phyloP scores from a whole-genome alignment of 257 asterid species.

The Pogostemon cablin region DNA sequence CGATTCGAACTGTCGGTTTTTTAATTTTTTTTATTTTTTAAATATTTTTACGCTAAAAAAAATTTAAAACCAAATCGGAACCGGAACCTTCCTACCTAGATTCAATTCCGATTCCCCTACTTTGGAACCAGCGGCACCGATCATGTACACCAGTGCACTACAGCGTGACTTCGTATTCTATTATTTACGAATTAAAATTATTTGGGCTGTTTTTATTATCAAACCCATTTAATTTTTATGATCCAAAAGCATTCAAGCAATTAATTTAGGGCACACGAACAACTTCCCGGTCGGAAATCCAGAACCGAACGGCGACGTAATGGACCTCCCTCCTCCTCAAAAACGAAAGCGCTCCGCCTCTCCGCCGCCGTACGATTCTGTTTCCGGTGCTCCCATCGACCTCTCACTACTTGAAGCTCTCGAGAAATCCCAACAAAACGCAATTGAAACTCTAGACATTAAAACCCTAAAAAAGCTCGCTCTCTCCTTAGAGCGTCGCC shows the following conservation, averaged over 20 bases:
- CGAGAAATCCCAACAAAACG: constrained; percentile 70
- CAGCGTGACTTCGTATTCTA: no score
- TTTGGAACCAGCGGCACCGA: no score
- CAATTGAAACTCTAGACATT: constrained; percentile 80
- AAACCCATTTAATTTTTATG: neutral
- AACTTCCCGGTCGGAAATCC: constrained; percentile 9
- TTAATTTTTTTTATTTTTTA: no score
- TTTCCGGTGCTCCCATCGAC: constrained; percentile 45
- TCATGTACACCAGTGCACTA: no score
- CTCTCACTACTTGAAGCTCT: constrained; percentile 92
- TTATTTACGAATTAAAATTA: no score
- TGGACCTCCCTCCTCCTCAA: constrained; percentile 48
- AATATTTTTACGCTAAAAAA: no score
- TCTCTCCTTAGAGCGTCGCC: constrained; percentile 90
- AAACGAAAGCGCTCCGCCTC: constrained; percentile 70
- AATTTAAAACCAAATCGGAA: no score
- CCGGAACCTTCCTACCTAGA: no score
- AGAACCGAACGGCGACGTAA: constrained; percentile 33
- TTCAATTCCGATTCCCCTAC: no score
- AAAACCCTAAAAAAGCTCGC: constrained; percentile 86
- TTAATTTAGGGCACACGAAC: constrained; percentile 25
- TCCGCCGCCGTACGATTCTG: constrained; percentile 30
- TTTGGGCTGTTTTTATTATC: no score
- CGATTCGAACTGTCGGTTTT: no score
- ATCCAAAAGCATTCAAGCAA: neutral